Percentiles rank a stretch among this genome's conserved stretches.
phyloP scores from a whole-genome alignment of 1,284 basidiomycete genomes.

The Sanghuangporus sanghuang region DNA sequence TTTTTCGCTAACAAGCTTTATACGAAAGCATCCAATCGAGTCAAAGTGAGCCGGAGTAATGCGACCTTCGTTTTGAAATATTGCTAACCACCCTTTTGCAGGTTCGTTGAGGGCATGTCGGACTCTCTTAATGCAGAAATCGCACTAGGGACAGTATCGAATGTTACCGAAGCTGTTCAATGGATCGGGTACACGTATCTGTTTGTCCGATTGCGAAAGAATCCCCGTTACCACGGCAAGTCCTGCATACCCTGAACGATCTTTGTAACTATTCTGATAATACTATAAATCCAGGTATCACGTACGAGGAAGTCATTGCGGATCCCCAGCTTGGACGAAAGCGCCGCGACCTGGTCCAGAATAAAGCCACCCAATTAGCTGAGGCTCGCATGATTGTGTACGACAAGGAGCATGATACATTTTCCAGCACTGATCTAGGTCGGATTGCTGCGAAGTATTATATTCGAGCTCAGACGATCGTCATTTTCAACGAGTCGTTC shows the following conservation, averaged over 20 bases:
- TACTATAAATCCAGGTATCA: slow-evolving; percentile 53
- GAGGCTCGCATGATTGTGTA: slow-evolving; percentile 82
- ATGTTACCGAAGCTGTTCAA: slow-evolving; percentile 80
- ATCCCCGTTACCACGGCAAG: slow-evolving; percentile 86
- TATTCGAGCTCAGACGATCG: slow-evolving; percentile 83
- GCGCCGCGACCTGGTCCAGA: slow-evolving; percentile 67
- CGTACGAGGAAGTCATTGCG: slow-evolving; percentile 64
- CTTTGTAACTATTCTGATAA: background rate
- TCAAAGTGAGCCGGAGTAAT: slow-evolving; percentile 58
- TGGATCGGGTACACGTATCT: slow-evolving; percentile 99
- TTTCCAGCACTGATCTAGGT: slow-evolving; percentile 84
- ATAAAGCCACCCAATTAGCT: slow-evolving; percentile 71
- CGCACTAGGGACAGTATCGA: slow-evolving; percentile 90
- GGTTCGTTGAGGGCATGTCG: slow-evolving; percentile 83
- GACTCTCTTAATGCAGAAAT: slow-evolving; percentile 97
- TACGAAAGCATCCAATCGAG: slow-evolving; percentile 83
- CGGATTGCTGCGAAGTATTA: slow-evolving; percentile 97
- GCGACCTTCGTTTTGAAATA: background rate
- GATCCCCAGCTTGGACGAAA: slow-evolving; percentile 79
- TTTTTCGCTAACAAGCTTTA: slow-evolving; percentile 10
- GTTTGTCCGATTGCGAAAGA: slow-evolving; percentile 92
- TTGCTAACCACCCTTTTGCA: slow-evolving; percentile 26
- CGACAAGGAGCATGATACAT: slow-evolving; percentile 55
- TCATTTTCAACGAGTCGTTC: slow-evolving; percentile 85
- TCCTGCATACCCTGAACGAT: slow-evolving; percentile 5